A percentile compares a stretch with the other conserved stretches of the same genome.
Conservation (phyloP, 2,329 filamentous ascomycete genomes). For the Fusarium mundagurra region DNA sequence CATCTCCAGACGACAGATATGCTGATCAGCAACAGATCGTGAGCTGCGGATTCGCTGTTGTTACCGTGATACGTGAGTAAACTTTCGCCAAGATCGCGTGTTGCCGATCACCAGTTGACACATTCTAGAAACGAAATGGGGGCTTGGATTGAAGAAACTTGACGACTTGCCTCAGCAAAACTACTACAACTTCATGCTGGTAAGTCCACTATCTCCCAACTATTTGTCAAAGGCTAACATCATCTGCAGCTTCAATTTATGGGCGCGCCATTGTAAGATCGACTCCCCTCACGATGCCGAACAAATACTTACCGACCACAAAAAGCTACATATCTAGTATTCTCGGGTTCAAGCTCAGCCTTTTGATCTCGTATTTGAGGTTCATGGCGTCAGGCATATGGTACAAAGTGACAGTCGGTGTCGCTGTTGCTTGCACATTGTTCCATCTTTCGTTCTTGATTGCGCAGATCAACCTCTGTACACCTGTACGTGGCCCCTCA, state of each 20-base stretch:
- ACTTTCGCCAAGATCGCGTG: not conserved
- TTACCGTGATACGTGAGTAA: slow-evolving; percentile 50
- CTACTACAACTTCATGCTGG: slow-evolving; percentile 46
- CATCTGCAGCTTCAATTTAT: slow-evolving; percentile 49
- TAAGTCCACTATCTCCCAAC: rapidly evolving
- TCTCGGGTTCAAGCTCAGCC: slow-evolving; percentile 57
- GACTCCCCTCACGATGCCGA: not conserved
- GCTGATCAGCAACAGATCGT: slow-evolving; percentile 36
- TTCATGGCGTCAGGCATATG: slow-evolving; percentile 54
- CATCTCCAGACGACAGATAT: not conserved
- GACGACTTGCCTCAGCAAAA: slow-evolving; percentile 52
- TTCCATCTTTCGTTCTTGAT: slow-evolving; percentile 53
- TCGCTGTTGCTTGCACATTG: slow-evolving; percentile 48
- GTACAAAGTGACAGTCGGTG: slow-evolving; percentile 43
- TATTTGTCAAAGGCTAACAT: not conserved
- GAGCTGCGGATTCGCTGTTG: slow-evolving; percentile 48
- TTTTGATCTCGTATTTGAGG: slow-evolving; percentile 57
- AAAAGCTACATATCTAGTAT: slow-evolving; percentile 54
- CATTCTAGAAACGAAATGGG: slow-evolving; percentile 54
- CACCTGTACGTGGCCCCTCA: slow-evolving; percentile 39
- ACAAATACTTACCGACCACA: not conserved
- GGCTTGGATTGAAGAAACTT: slow-evolving; percentile 50
- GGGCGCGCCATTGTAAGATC: slow-evolving; percentile 54
- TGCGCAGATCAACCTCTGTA: slow-evolving; percentile 50
- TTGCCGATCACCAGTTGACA: not conserved